Percentiles rank a stretch among this genome's conserved stretches.
phyloP scores from a whole-genome alignment of 2,329 filamentous ascomycete genomes.

The Fusarium sp. region DNA sequence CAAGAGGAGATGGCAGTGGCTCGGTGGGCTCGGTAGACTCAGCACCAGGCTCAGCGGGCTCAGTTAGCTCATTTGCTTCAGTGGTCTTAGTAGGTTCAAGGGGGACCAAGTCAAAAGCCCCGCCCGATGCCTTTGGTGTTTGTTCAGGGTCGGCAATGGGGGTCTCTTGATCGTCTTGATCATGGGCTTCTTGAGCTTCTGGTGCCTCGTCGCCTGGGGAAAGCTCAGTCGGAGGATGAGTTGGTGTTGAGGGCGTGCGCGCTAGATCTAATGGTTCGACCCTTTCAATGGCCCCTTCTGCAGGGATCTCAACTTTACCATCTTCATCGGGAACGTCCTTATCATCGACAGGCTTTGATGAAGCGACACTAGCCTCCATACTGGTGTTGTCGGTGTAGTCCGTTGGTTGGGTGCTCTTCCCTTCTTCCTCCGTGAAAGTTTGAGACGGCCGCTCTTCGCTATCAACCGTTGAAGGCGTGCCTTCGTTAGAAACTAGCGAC shows the following conservation, averaged over 20 bases:
- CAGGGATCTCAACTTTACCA: constrained; percentile 44
- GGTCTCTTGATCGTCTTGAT: constrained; percentile 11
- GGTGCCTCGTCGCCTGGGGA: constrained; percentile 5
- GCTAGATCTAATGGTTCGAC: constrained; percentile 64
- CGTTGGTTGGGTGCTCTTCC: constrained; percentile 58
- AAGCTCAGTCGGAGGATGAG: constrained; percentile 28
- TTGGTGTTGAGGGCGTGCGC: constrained; percentile 45
- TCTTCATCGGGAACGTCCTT: constrained; percentile 43
- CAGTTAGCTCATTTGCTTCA: background rate
- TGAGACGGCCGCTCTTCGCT: constrained; percentile 60
- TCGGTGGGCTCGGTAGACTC: constrained; percentile 15
- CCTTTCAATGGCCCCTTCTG: constrained; percentile 55
- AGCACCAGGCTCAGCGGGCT: background rate
- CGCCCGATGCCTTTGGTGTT: constrained; percentile 34
- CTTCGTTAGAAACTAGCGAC: constrained; percentile 76
- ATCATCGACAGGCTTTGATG: constrained; percentile 40
- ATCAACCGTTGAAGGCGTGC: constrained; percentile 66
- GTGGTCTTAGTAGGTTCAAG: background rate
- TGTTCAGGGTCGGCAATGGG: constrained; percentile 31
- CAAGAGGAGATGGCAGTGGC: constrained; percentile 23
- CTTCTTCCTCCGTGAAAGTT: constrained; percentile 58
- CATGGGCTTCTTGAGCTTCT: background rate
- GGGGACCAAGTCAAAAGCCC: constrained; percentile 22
- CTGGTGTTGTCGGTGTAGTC: constrained; percentile 50
- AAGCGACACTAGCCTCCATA: constrained; percentile 47